Evolutionary conservation across 83 land plant species (phyloP).

Genomic region (Diphasiastrum complanatum): DNA sequence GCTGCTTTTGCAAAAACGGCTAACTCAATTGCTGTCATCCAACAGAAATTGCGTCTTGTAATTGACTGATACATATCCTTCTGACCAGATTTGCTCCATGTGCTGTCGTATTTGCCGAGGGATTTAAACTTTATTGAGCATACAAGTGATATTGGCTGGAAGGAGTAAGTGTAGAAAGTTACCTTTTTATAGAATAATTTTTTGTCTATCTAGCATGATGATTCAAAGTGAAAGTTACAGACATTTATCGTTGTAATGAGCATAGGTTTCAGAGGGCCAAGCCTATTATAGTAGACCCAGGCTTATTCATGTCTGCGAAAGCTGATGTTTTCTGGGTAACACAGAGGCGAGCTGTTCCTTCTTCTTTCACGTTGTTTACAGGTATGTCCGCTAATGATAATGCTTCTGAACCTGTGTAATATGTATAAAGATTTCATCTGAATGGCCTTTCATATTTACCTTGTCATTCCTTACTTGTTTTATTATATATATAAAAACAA

Average conservation of each 20-base stretch:
- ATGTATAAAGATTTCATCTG: no score
- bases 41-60: no score
- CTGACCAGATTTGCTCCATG: constrained; percentile 14
- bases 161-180: background rate
- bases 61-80: no score
- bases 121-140: no score
- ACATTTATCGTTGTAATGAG: background rate
- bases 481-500: no score
- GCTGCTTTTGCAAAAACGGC: no score
- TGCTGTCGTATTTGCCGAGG: constrained; percentile 7
- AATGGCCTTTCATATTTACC: no score
- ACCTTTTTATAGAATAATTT: background rate
- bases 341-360: constrained; percentile 25
- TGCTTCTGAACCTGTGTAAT: no score
- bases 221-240: background rate
- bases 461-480: no score
- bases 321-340: constrained; percentile 30
- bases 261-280: constrained; percentile 35
- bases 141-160: constrained; percentile 9
- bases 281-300: constrained; percentile 30
- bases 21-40: no score
- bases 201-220: background rate
- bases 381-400: no score
- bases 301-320: constrained; percentile 29
- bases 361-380: constrained; percentile 28